A percentile compares a stretch with the other conserved stretches of the same genome.
phyloP scores from a whole-genome alignment of 805 yeast species.

The Hemisphaericaspora nanyangensis region DNA sequence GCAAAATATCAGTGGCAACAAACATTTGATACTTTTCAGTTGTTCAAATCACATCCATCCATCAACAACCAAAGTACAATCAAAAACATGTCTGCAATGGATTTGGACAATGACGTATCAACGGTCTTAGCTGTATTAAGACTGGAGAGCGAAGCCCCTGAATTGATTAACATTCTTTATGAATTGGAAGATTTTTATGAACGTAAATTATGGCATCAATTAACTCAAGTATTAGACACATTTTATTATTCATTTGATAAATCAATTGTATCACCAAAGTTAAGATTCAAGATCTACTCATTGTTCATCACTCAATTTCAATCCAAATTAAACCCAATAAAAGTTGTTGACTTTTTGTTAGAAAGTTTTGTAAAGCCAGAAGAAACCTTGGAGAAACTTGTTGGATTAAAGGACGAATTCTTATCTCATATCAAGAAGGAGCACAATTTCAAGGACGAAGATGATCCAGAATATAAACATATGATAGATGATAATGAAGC shows the following conservation, averaged over 20 bases:
- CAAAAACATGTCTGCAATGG: slow-evolving; percentile 31
- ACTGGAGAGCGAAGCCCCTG: slow-evolving; percentile 56
- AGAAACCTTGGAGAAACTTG: slow-evolving; percentile 33
- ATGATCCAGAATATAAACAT: slow-evolving; percentile 18
- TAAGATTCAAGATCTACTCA: slow-evolving; percentile 65
- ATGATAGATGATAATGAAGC: slow-evolving; percentile 51
- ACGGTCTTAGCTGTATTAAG: slow-evolving; percentile 58
- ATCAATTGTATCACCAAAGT: slow-evolving; percentile 43
- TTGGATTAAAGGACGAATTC: slow-evolving; percentile 28
- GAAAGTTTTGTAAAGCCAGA: slow-evolving; percentile 35
- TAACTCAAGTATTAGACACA: slow-evolving; percentile 62
- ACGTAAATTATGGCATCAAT: slow-evolving; percentile 91
- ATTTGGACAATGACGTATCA: slow-evolving; percentile 36
- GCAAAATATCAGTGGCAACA: slow-evolving; percentile 4
- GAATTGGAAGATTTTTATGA: slow-evolving; percentile 82
- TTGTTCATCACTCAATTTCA: slow-evolving; percentile 66
- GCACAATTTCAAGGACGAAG: slow-evolving; percentile 24
- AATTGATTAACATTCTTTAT: slow-evolving; percentile 57
- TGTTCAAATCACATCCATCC: not conserved
- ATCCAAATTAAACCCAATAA: slow-evolving; percentile 72
- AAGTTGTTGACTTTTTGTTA: slow-evolving; percentile 72
- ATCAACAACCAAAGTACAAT: not conserved
- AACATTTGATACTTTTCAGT: not conserved
- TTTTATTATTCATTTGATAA: slow-evolving; percentile 47
- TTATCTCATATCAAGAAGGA: slow-evolving; percentile 23